Evolutionary conservation across 148 eudicot genomes (phyloP).

Genomic region (Rhododendron kiyosumense): DNA sequence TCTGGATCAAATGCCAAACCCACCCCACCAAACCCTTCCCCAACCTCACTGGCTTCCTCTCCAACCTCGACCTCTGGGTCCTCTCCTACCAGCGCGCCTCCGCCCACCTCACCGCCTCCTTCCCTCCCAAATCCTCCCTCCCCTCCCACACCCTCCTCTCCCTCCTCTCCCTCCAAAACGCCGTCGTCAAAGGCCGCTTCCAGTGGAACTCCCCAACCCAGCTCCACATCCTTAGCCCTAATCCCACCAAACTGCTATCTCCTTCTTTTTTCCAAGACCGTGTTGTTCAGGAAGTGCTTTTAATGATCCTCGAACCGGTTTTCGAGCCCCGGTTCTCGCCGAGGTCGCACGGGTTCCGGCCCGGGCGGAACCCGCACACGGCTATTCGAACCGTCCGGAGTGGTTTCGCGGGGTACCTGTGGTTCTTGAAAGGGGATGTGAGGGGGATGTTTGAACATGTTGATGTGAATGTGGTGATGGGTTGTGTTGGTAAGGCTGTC

Average conservation of each 20-base stretch:
- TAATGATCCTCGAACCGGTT: conserved; percentile 80
- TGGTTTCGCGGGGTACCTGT: conserved; percentile 81
- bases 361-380: conserved; percentile 78
- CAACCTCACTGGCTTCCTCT: conserved; percentile 77
- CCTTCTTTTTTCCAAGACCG: conserved; percentile 59
- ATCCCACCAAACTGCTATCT: conserved; percentile 28
- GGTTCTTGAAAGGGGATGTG: conserved; percentile 80
- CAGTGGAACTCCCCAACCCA: conserved; percentile 45
- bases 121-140: conserved; percentile 52
- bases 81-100: conserved; percentile 79
- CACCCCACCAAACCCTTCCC: conserved; percentile 41
- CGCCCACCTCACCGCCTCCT: conserved; percentile 69
- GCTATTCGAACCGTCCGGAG: conserved; percentile 85
- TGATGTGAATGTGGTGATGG: conserved; percentile 45
- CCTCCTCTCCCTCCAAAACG: conserved; percentile 59
- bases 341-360: conserved; percentile 81
- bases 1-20: conserved; percentile 54
- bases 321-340: conserved; percentile 76
- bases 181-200: conserved; percentile 56
- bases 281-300: conserved; percentile 73
- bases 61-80: conserved; percentile 78
- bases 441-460: conserved; percentile 43
- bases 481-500: conserved; percentile 52
- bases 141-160: conserved; percentile 33
- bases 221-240: conserved; percentile 39